Conservation (phyloP, 2,329 filamentous ascomycete genomes). For the Talaromyces pinophilus region DNA sequence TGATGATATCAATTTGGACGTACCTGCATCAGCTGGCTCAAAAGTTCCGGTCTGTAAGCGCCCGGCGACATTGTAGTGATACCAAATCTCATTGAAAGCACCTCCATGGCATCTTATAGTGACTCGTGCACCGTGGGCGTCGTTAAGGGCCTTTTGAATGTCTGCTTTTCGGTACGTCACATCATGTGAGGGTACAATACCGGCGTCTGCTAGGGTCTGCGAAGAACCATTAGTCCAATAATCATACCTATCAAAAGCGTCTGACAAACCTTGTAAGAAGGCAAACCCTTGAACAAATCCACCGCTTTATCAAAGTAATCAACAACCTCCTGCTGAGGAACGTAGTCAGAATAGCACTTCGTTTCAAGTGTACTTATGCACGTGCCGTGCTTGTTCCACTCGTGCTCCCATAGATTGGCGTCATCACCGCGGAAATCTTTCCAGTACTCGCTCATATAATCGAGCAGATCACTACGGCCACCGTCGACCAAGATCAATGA, state of each 20-base stretch:
- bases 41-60: slow-evolving; percentile 41
- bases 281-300: slow-evolving; percentile 65
- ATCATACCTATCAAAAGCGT: neutral
- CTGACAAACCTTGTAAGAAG: slow-evolving; percentile 59
- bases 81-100: slow-evolving; percentile 59
- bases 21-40: slow-evolving; percentile 38
- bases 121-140: slow-evolving; percentile 56
- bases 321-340: slow-evolving; percentile 63
- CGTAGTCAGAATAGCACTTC: slow-evolving; percentile 65
- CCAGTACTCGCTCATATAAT: slow-evolving; percentile 72
- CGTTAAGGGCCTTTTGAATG: slow-evolving; percentile 61
- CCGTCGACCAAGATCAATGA: slow-evolving; percentile 60
- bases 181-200: slow-evolving; percentile 55
- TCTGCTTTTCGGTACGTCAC: slow-evolving; percentile 61
- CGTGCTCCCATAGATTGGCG: slow-evolving; percentile 70
- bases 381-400: slow-evolving; percentile 75
- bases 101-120: slow-evolving; percentile 59
- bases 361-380: slow-evolving; percentile 70
- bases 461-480: slow-evolving; percentile 58
- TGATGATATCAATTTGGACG: slow-evolving; percentile 11
- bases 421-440: slow-evolving; percentile 66
- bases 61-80: slow-evolving; percentile 63
- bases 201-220: slow-evolving; percentile 60
- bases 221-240: neutral
- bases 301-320: slow-evolving; percentile 70